Evolutionary conservation across 2,329 filamentous ascomycete species (phyloP).

Genomic region (Scytalidium lignicola): DNA sequence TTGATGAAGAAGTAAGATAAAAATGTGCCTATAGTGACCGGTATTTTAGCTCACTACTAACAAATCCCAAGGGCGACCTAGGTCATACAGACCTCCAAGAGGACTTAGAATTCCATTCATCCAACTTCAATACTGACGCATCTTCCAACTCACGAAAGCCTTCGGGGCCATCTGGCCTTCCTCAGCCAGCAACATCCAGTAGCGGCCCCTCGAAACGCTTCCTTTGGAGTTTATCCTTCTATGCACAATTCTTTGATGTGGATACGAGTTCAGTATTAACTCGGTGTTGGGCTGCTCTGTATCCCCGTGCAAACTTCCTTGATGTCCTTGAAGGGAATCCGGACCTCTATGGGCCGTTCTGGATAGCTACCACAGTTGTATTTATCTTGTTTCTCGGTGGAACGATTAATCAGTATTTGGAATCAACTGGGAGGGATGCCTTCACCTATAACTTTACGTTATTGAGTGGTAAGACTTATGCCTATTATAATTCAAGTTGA

Average conservation of each 20-base stretch:
- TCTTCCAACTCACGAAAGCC: constrained; percentile 36
- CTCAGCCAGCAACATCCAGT: constrained; percentile 50
- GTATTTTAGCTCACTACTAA: constrained; percentile 4
- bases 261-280: constrained; percentile 85
- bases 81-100: constrained; percentile 97
- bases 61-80: constrained; percentile 71
- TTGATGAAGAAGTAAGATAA: constrained; percentile 79
- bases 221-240: constrained; percentile 90
- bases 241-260: constrained; percentile 97
- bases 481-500: not conserved
- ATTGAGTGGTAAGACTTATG: constrained; percentile 61
- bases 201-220: constrained; percentile 67
- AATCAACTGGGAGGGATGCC: constrained; percentile 58
- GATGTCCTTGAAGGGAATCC: constrained; percentile 96
- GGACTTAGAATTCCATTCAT: constrained; percentile 98
- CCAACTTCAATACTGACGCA: constrained; percentile 65
- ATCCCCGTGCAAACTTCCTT: constrained; percentile 89
- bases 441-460: constrained; percentile 92
- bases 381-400: constrained; percentile 93
- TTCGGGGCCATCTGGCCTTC: constrained; percentile 41
- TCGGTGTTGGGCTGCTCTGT: constrained; percentile 84
- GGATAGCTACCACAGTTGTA: constrained; percentile 97
- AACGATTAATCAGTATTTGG: constrained; percentile 88
- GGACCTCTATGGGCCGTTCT: constrained; percentile 94
- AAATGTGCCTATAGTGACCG: constrained; percentile 1